Evolutionary conservation across 108 stramenopile species (phyloP).

Genomic region (Seminavis robusta): DNA sequence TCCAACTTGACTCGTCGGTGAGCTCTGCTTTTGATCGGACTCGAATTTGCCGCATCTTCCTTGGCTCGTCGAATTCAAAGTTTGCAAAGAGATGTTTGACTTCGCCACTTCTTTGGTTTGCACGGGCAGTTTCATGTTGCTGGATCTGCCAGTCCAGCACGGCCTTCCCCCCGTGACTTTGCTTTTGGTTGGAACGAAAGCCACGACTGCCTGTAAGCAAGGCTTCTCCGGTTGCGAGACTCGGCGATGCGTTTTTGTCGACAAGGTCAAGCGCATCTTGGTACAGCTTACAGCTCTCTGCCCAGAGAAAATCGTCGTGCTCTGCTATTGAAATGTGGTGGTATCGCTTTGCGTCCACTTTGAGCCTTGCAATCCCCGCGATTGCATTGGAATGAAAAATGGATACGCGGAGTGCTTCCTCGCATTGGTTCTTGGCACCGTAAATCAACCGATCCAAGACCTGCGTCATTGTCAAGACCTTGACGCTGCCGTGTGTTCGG

Average conservation of each 20-base stretch:
- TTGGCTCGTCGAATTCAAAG: constrained; percentile 43
- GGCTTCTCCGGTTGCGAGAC: constrained; percentile 33
- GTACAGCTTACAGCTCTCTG: constrained; percentile 36
- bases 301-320: constrained; percentile 24
- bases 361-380: constrained; percentile 48
- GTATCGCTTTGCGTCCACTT: constrained; percentile 31
- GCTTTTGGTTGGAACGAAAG: constrained; percentile 20
- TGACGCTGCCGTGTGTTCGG: neutral
- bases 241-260: constrained; percentile 46
- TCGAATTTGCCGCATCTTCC: constrained; percentile 32
- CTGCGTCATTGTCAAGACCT: constrained; percentile 57
- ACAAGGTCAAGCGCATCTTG: constrained; percentile 37
- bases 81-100: constrained; percentile 33
- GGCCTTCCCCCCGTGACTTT: constrained; percentile 25
- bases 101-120: no score
- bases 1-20: constrained; percentile 5
- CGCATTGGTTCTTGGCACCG: constrained; percentile 49
- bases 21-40: constrained; percentile 18
- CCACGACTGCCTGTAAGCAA: constrained; percentile 37
- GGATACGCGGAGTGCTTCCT: constrained; percentile 59
- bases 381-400: constrained; percentile 61
- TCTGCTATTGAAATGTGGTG: constrained; percentile 13
- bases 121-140: no score
- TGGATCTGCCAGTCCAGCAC: constrained; percentile 39
- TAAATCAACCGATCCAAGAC: constrained; percentile 64